Evolutionary conservation across 345 rosid genomes (phyloP), one percentile per base, ranked within the genome.

Genomic region (Sisymbrium irio): DNA sequence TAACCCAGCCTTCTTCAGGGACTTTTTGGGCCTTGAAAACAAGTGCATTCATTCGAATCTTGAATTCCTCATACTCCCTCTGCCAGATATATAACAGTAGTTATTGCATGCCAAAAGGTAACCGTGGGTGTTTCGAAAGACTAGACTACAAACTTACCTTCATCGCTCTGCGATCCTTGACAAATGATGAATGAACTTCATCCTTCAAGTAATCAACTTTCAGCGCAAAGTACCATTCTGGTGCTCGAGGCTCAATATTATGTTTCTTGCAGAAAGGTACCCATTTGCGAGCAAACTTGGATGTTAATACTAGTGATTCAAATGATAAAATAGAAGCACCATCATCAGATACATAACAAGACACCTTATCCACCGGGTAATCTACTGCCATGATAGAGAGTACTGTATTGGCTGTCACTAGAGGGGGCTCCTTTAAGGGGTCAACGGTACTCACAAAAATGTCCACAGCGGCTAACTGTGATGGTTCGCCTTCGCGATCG

Each of bases 391-490:
- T 87, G 78, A 93, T 90, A 77, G 98, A 93, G 35, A 93, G 86
- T 67, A 93, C 91, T 18, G 96, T 93, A 74, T 93, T 93, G 57
- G 98, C 97, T 54, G 98, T 93, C 75, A 93, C 94, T 64, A 93
- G 95, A 3, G 98, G 98, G 62, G 98, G 98, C 75, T 93, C 98
- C 85, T 93, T 90, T 69, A 93, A 78, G 44, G 97, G 98, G 73
- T 93, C 97, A 7, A 93, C 97, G 62, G 98, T 93, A 87, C 98
- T 93, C 82, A 93, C 98, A 70, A 93, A 93, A 58, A 93, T 88
- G 73, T 93, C 98, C 62, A 93, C 93, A 36, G 96, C 89, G 27
- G 96, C 97, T 79, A 93, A 82, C 69, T 93, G 93, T 9, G 97
- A 90, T 0, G 93, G 93, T 68, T 90, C 96, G 69, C 96, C 98